Evolutionary conservation across 2,329 filamentous ascomycete genomes (phyloP).

Genomic region (Colletotrichum tofieldiae): DNA sequence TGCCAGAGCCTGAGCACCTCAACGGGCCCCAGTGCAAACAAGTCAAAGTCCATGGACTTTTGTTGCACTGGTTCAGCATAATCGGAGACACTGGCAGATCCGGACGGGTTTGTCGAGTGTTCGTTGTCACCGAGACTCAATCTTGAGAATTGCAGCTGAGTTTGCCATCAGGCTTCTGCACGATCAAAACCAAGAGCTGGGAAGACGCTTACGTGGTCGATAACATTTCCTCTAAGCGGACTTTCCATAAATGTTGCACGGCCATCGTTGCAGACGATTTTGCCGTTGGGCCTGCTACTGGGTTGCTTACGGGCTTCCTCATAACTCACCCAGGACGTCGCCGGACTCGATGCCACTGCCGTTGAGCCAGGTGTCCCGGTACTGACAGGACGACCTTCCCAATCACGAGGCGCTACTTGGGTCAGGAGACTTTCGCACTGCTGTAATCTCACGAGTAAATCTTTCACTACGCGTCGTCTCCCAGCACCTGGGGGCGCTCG

Average conservation of each 20-base stretch:
- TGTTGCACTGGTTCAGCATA: not conserved
- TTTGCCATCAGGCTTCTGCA: not conserved
- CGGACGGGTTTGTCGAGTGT: not conserved
- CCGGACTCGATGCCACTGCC: constrained; percentile 9
- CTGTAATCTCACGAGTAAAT: constrained; percentile 28
- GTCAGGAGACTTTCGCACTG: constrained; percentile 34
- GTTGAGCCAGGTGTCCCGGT: constrained; percentile 6
- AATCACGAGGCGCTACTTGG: constrained; percentile 33
- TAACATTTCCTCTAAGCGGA: constrained; percentile 67
- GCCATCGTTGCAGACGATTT: constrained; percentile 69
- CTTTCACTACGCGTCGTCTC: constrained; percentile 25
- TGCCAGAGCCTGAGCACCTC: constrained; percentile 77
- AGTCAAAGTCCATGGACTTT: constrained; percentile 31
- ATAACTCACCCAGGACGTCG: constrained; percentile 32
- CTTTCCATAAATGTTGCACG: constrained; percentile 71
- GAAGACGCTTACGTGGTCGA: constrained; percentile 65
- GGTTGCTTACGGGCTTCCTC: constrained; percentile 29
- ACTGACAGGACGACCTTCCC: constrained; percentile 1
- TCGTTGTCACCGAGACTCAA: constrained; percentile 6
- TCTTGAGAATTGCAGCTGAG: constrained; percentile 30
- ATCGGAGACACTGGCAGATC: not conserved
- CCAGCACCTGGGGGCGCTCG: constrained; percentile 29
- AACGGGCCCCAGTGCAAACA: constrained; percentile 23
- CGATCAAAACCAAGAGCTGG: not conserved
- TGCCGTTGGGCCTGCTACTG: constrained; percentile 52